Evolutionary conservation across 225 moss, liverwort and hornwort genomes (phyloP), one percentile per base, ranked within the genome.

Genomic region (Pseudoscleropodium purum): DNA sequence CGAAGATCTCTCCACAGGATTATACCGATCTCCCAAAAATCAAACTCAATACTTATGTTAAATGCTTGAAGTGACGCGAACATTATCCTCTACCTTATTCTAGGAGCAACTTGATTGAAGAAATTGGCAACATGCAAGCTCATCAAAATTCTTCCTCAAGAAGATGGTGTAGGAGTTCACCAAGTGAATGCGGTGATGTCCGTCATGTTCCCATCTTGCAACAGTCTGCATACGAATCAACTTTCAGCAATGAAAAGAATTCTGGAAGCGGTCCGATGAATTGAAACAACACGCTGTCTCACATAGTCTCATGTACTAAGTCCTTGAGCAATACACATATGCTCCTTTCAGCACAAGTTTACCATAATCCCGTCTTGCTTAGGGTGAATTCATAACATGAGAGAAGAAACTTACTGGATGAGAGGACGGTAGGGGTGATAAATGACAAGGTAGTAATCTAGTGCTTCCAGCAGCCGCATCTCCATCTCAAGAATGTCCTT

Each of bases 401-500:
- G 41, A 87, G 62, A 86, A 43, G 87, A 45, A 85, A 91, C 94
- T 90, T 93, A 99, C 99, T 94, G 95, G 41, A 99, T 92, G 43
- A 99, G 94, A 87, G 97, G 99, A 68, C 99, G 95, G 84, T 99
- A 97, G 64, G 99, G 99, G 89, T 99, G 99, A 91, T 95, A 99
- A 68, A 99, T 94, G 73, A 99, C 99, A 18, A 99, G 94, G 81
- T 97, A 99, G 89, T 96, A 99, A 92, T 99, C 97, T 84, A 99
- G 91, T 66, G 97, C 99, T 95, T 99, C 99, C 92, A 97, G 79
- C 57, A 99, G 92, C 69, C 95, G 93, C 99, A 97, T 99, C 92
- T 99, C 99, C 99, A 99, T 99, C 94, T 99, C 97, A 61, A 99
- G 91, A 56, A 99, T 95, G 87, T 99, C 99, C 94, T 99, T 99